Evolutionary conservation across 768 basidiomycete genomes (phyloP), one percentile per base, ranked within the genome.

Genomic region (Daedaleopsis sinensis): DNA sequence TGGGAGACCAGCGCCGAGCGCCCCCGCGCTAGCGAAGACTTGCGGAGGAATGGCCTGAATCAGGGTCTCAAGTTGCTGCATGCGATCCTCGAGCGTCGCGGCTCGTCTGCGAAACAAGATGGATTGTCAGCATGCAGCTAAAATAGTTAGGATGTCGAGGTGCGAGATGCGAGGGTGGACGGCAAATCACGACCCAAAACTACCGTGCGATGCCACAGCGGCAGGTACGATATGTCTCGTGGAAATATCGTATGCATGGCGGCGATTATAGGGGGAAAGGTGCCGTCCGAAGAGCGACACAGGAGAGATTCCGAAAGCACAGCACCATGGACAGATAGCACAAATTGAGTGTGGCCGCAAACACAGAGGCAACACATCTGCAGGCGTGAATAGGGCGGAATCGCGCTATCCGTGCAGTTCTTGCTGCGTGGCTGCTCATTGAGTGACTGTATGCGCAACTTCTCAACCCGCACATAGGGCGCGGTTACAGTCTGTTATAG

Each of bases 41-140:
- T 88, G 87, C 13, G 91, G 84, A 1, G 92, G 91, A 50, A 94
- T 93, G 10, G 91, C 89, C 64, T 92, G 89, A 49, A 94, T 92
- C 50, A 93, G 80, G 11, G 87, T 88, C 72, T 94, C 92, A 13
- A 94, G 82, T 64, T 93, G 91, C 67, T 92, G 89, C 91, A 94
- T 93, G 35, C 92, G 82, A 69, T 93, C 92, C 72, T 94, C 92
- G 62, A 94, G 81, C 38, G 91, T 93, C 55, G 91, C 85, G 12
- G 91, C 89, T 43, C 90, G 85, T 73, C 90, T 92, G 64, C 1
- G 21, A 11, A 6, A 19, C 8, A 12, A 38, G 18, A n/a, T 21
- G 38, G 19, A 37, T 21, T 18, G 50, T 52, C 32, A 52, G 50
- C 18, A 21, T 16, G 32, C 9, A 4, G n/a, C 13, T 1, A n/a